phyloP scores from a whole-genome alignment of 1,139 yeast species.

The Kazachstania sp. region DNA sequence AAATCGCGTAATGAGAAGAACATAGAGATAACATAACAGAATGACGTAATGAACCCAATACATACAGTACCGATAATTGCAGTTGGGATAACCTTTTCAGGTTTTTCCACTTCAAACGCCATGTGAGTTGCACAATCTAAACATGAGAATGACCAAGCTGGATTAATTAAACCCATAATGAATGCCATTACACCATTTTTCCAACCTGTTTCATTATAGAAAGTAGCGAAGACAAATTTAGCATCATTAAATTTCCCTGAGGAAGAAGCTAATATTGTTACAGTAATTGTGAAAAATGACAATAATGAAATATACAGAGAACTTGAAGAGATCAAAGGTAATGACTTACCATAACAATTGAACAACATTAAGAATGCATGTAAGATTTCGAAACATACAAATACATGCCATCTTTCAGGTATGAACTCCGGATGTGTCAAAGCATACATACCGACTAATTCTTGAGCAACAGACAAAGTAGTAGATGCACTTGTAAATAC shows the following conservation, averaged over 20 bases:
- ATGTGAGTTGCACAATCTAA: slow-evolving; percentile 62
- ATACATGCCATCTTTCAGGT: slow-evolving; percentile 50
- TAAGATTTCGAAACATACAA: slow-evolving; percentile 42
- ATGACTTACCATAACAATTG: slow-evolving; percentile 50
- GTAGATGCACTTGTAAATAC: slow-evolving; percentile 54
- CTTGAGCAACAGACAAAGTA: slow-evolving; percentile 45
- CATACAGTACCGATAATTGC: slow-evolving; percentile 61
- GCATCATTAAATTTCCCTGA: slow-evolving; percentile 49
- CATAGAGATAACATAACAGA: slow-evolving; percentile 52
- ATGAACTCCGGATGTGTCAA: slow-evolving; percentile 40
- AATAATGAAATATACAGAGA: slow-evolving; percentile 48
- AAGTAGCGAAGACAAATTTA: slow-evolving; percentile 51
- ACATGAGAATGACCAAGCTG: slow-evolving; percentile 65
- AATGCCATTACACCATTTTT: slow-evolving; percentile 49
- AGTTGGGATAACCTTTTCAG: slow-evolving; percentile 53
- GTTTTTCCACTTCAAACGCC: slow-evolving; percentile 57
- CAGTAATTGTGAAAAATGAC: slow-evolving; percentile 47
- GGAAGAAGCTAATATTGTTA: slow-evolving; percentile 49
- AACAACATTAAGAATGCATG: slow-evolving; percentile 41
- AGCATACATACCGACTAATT: slow-evolving; percentile 49
- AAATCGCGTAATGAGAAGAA: slow-evolving; percentile 51
- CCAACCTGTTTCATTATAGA: slow-evolving; percentile 63
- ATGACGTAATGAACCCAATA: slow-evolving; percentile 56
- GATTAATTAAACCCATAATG: slow-evolving; percentile 57
- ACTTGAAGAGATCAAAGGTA: slow-evolving; percentile 45